Evolutionary conservation across 768 basidiomycete genomes (phyloP), one percentile per base, ranked within the genome.

Genomic region (Saitozyma podzolica): DNA sequence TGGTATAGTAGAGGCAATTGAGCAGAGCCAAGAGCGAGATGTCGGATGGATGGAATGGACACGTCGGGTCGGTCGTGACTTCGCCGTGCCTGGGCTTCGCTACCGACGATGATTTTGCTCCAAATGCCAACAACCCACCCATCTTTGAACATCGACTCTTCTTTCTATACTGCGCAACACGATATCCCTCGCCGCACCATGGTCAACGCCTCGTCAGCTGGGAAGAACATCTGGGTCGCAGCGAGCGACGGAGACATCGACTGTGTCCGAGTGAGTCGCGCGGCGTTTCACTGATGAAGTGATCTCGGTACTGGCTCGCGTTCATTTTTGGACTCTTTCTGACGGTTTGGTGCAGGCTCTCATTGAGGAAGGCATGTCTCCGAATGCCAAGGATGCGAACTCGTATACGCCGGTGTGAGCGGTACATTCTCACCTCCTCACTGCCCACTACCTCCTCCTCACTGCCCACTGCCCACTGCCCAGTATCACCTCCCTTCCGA

Each of bases 181-280:
- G 29, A 29, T 29, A 29, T 29, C 29, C 29, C 29, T 2, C 29
- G 29, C 29, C 29, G 41, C 52, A 68, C 53, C 9, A 74, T 75
- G 73, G 73, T 75, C 40, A 67, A 74, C 53, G 50, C 73, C 40
- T 42, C 61, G 9, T 58, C 62, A 6, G 55, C 71, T 3, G 63
- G 57, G 40, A 77, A 75, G 76, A 94, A 94, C 80, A 88, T 96
- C 50, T 96, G 93, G 93, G 85, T 96, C 42, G 93, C 93, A 50
- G 90, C 93, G 0, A 89, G 86, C 51, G 93, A 96, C 74, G 93
- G 93, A 49, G 89, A 96, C 81, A 79, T 94, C 41, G 80, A 80
- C n/a, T 83, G 89, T 54, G 86, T 96, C 45, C 83, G 82, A 80
- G 92, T 91, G 60, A 54, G 84, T 58, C 20, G 9, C 20, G 13